These are phyloP conservation scores for Agaricus subrufescens DNA, from an alignment of 768 basidiomycete species.

Conservation along the genomic window DNA sequence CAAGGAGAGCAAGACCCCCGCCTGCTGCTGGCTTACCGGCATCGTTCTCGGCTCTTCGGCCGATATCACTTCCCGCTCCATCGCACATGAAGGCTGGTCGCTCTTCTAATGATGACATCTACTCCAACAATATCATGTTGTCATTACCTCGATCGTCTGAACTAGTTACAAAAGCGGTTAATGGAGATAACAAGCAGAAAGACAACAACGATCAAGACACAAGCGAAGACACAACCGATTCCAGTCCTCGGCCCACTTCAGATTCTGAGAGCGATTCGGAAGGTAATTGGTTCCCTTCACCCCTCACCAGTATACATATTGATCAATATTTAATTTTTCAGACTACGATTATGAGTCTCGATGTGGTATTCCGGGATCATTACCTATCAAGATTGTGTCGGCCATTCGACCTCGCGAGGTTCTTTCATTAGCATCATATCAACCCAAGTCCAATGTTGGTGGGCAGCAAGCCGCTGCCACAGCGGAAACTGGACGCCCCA, in stretches of 20 bases:
- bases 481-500: slow-evolving; percentile 13
- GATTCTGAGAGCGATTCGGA: slow-evolving; percentile 10
- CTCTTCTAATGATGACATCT: slow-evolving; percentile 33
- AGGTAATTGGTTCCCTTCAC: slow-evolving; percentile 1
- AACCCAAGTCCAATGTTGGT: slow-evolving; percentile 39
- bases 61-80: slow-evolving; percentile 63
- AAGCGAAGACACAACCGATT: slow-evolving; percentile 11
- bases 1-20: slow-evolving; percentile 25
- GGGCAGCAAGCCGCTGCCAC: slow-evolving; percentile 24
- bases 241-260: slow-evolving; percentile 9
- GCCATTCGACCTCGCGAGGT: slow-evolving; percentile 28
- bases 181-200: slow-evolving; percentile 10
- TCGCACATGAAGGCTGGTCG: slow-evolving; percentile 49
- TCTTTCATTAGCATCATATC: slow-evolving; percentile 55
- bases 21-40: slow-evolving; percentile 41
- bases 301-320: background rate
- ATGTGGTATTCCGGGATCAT: slow-evolving; percentile 43
- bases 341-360: slow-evolving; percentile 4
- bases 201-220: slow-evolving; percentile 9
- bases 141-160: slow-evolving; percentile 22
- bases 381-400: slow-evolving; percentile 58
- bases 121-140: slow-evolving; percentile 27
- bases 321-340: background rate
- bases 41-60: slow-evolving; percentile 58
- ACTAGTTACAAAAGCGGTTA: background rate